Evolutionary conservation across 2,329 filamentous ascomycete species (phyloP), one percentile per base, ranked within the genome.

Genomic region (Diplocarpon mali): DNA sequence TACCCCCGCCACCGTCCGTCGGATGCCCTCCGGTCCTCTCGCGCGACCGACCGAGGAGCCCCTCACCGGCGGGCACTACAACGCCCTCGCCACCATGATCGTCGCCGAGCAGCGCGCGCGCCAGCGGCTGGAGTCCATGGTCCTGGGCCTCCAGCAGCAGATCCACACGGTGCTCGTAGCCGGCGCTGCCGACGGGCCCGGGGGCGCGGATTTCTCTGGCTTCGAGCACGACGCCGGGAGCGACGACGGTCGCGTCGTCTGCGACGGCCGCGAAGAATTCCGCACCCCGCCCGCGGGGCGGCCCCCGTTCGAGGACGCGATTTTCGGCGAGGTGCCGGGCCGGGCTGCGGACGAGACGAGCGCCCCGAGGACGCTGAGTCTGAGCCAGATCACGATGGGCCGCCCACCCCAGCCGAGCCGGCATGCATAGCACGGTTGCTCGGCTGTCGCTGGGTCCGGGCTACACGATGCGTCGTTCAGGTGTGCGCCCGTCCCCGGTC

Each of bases 291-390:
- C 60, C 9, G 73, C 76, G 54, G 71, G 72, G 42, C 54, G 59
- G 7, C 45, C 54, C 5, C 61, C 62, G 27, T 64, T 69, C 62
- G 42, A 69, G 67, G 59, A 67, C 67, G 55, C 60, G 67, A 49
- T 57, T 13, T 60, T 60, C 42, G 56, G 60, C 48, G 32, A 62
- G 56, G 17, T 65, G 62, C 66, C 40, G 31, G 63, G 65, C 36
- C 39, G 37, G 31, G 45, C 28, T 31, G 32, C 41, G 2, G 36
- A 38, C 4, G 28, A 15, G 40, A 72, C 73, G 50, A 75, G 67
- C 58, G 76, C 78, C 1, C 76, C 75, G 16, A 73, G 75, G 51
- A 81, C 77, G 35, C 69, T 86, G 56, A 84, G 75, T 24, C 66
- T 83, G 10, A 76, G 75, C 48, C 75, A 77, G 57, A 60, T 80